Conservation (phyloP, 352 stramenopile genomes). For the Globisporangium splendens region DNA sequence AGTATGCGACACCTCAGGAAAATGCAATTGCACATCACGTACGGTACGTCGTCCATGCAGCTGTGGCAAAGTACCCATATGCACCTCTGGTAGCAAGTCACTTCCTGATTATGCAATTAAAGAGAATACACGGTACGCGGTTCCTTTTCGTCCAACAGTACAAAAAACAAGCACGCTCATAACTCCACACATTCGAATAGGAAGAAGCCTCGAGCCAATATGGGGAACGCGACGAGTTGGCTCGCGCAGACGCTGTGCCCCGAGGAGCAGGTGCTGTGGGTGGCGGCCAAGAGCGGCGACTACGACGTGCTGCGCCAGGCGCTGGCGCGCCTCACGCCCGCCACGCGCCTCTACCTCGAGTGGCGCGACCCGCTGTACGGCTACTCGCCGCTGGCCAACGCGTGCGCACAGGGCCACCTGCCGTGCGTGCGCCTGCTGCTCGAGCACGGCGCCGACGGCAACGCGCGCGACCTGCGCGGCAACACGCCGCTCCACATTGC, state of each 20-base stretch:
- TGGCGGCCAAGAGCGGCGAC: slow-evolving; percentile 74
- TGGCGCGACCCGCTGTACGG: slow-evolving; percentile 62
- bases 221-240: slow-evolving; percentile 79
- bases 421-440: slow-evolving; percentile 61
- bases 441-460: slow-evolving; percentile 46
- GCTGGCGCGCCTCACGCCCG: slow-evolving; percentile 46
- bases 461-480: slow-evolving; percentile 53
- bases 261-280: slow-evolving; percentile 72
- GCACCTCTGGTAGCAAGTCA: too few species aligned
- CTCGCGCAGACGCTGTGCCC: slow-evolving; percentile 66
- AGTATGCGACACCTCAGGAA: too few species aligned
- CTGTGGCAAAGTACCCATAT: too few species aligned
- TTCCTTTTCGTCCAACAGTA: not conserved
- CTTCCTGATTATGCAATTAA: not conserved
- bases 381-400: slow-evolving; percentile 66
- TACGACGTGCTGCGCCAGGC: slow-evolving; percentile 39
- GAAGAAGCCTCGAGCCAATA: slow-evolving; percentile 14
- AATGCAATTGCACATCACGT: too few species aligned
- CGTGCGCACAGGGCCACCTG: slow-evolving; percentile 54
- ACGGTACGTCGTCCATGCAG: too few species aligned
- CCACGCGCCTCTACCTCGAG: slow-evolving; percentile 64
- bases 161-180: not conserved
- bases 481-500: slow-evolving; percentile 70
- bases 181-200: not conserved
- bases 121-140: not conserved